Evolutionary conservation across 2,329 filamentous ascomycete species (phyloP).

Genomic region (Stachybotrys echinatus): DNA sequence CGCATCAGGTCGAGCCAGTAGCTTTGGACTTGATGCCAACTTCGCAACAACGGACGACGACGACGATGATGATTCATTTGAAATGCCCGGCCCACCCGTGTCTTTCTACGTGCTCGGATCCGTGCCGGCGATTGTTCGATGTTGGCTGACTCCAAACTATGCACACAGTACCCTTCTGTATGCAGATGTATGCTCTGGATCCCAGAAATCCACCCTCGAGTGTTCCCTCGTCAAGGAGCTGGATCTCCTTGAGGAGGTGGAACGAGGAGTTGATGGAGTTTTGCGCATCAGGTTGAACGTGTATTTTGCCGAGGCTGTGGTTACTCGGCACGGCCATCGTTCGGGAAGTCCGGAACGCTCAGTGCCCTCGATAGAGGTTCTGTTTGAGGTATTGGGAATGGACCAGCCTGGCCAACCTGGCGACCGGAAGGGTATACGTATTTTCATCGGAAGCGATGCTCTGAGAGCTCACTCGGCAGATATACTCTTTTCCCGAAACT

Average conservation of each 20-base stretch:
- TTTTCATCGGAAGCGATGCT: conserved; percentile 86
- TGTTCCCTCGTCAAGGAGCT: conserved; percentile 69
- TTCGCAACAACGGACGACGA: conserved; percentile 55
- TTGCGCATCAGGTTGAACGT: conserved; percentile 72
- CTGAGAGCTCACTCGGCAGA: conserved; percentile 84
- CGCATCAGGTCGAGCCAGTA: conserved; percentile 77
- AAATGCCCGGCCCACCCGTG: conserved; percentile 71
- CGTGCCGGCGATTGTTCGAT: conserved; percentile 89
- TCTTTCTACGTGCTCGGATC: conserved; percentile 82
- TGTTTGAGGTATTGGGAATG: conserved; percentile 67
- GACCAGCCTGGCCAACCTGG: conserved; percentile 31
- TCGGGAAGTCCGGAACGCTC: conserved; percentile 62
- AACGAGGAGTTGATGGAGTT: conserved; percentile 58
- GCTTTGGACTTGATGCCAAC: conserved; percentile 75
- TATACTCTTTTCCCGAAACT: conserved; percentile 86
- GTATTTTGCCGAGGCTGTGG: conserved; percentile 86
- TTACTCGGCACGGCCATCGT: conserved; percentile 69
- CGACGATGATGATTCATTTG: conserved; percentile 63
- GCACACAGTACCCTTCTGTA: conserved; percentile 86
- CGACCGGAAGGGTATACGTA: conserved; percentile 62
- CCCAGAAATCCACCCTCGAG: conserved; percentile 80
- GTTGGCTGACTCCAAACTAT: conserved; percentile 89
- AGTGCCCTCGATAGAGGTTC: conserved; percentile 73
- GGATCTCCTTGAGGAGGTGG: conserved; percentile 61
- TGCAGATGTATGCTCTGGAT: conserved; percentile 87